Evolutionary conservation across 768 basidiomycete genomes (phyloP), one percentile per base, ranked within the genome.

Genomic region (Podaxis rugospora): DNA sequence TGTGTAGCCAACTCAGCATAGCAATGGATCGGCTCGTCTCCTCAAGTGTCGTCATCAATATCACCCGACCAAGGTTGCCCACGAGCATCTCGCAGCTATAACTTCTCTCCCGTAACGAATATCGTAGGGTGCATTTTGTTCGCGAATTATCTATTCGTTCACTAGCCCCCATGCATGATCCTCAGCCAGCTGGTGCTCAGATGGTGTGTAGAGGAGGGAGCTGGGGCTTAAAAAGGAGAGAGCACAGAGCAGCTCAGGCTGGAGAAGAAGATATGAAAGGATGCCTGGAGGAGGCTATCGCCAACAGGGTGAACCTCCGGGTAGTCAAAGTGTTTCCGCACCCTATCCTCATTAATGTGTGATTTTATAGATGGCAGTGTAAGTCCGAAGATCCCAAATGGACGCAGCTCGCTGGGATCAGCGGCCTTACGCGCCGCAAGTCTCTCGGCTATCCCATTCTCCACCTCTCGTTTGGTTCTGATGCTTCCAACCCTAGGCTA

Each of bases 61-160:
- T 59, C 23, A 58, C 57, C 18, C 57, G 47, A 16, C 35, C 57
- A 59, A n/a, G 50, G 21, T 28, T 59, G 18, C 25, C 57, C 11
- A 51, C 50, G n/a, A 27, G 21, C 18, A 32, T 51, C 50, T 40
- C 50, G 4, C 50, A 59, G 25, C 28, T 59, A 23, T 50, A 13
- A 13, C 18, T 21, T 18, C 57, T 51, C 10, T n/a, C 49, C 9
- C 2, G 14, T 21, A 23, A 4, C 7, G 14, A 18, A 28, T n/a
- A 5, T 5, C 7, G 16, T 28, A n/a, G 21, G 11, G 57, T 21
- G 9, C 36, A 49, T 16, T 58, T 50, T 16, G 14, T 58, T 37
- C 49, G 36, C 5, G 57, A 58, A 42, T 47, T 58, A 23, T 58
- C 57, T 16, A 58, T 58, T n/a, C 49, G 57, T 51, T n/a, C 57